Conservation (phyloP, 768 basidiomycete species). For the Coprinopsis cinerea region DNA sequence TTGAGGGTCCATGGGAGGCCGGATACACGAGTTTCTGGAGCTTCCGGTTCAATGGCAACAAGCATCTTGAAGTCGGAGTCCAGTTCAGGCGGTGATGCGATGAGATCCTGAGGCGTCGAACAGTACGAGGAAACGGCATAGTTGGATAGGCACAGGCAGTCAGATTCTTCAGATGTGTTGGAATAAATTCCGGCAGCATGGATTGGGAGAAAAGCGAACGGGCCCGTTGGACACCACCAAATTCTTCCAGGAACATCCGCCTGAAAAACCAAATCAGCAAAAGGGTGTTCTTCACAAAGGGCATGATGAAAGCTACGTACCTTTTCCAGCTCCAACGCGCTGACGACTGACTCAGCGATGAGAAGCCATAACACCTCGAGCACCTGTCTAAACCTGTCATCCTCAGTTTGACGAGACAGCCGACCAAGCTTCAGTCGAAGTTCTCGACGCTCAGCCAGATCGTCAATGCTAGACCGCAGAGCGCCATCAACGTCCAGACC, state of each 20-base stretch:
- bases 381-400: too few species aligned
- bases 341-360: too few species aligned
- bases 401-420: too few species aligned
- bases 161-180: too few species aligned
- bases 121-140: conserved; percentile 5
- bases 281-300: neutral
- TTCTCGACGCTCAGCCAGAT: too few species aligned
- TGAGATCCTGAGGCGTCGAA: neutral
- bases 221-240: conserved; percentile 1
- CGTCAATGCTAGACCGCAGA: too few species aligned
- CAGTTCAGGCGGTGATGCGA: neutral
- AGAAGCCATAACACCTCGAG: too few species aligned
- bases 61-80: conserved; percentile 1
- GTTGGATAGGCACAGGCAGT: neutral
- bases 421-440: too few species aligned
- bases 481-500: too few species aligned
- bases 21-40: neutral
- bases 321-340: too few species aligned
- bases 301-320: neutral
- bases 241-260: neutral
- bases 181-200: neutral
- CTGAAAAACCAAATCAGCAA: neutral
- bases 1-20: too few species aligned
- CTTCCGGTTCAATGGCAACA: neutral
- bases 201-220: neutral